A percentile compares a stretch with the other conserved stretches of the same genome.
Conservation (phyloP, 176 grass and related monocot species). For the Chloris gayana region DNA sequence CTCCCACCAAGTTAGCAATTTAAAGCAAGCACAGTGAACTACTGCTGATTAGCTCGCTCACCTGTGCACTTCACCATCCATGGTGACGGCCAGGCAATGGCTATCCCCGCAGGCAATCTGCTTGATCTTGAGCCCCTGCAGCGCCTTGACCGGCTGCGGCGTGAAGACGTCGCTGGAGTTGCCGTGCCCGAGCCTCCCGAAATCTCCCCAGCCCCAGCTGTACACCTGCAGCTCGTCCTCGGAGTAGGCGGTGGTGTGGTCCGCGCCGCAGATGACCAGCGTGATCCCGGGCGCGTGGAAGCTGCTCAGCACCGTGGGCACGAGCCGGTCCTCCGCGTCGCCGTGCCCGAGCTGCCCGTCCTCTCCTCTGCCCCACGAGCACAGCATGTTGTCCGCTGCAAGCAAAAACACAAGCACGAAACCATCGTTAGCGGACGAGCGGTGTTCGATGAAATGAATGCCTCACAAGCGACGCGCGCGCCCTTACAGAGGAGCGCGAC, state of each 20-base stretch:
- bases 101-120: conserved; percentile 98
- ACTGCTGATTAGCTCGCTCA: neutral
- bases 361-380: conserved; percentile 97
- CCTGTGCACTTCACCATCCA: conserved; percentile 85
- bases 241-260: conserved; percentile 95
- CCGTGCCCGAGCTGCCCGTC: conserved; percentile 98
- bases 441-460: conserved; percentile 19
- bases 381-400: conserved; percentile 82
- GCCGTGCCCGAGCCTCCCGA: conserved; percentile 92
- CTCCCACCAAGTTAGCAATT: neutral
- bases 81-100: conserved; percentile 93
- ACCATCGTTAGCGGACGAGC: neutral
- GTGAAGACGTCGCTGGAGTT: conserved; percentile 96
- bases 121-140: conserved; percentile 90
- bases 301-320: conserved; percentile 76
- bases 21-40: neutral
- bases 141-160: conserved; percentile 85
- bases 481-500: conserved; percentile 93
- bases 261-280: conserved; percentile 90
- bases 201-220: conserved; percentile 99
- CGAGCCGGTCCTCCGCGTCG: conserved; percentile 85
- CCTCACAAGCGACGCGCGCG: neutral
- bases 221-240: conserved; percentile 78
- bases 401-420: neutral
- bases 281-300: conserved; percentile 65